These are phyloP conservation scores for Cyathus striatus DNA, from an alignment of 768 basidiomycete genomes.

Conservation along the genomic window DNA sequence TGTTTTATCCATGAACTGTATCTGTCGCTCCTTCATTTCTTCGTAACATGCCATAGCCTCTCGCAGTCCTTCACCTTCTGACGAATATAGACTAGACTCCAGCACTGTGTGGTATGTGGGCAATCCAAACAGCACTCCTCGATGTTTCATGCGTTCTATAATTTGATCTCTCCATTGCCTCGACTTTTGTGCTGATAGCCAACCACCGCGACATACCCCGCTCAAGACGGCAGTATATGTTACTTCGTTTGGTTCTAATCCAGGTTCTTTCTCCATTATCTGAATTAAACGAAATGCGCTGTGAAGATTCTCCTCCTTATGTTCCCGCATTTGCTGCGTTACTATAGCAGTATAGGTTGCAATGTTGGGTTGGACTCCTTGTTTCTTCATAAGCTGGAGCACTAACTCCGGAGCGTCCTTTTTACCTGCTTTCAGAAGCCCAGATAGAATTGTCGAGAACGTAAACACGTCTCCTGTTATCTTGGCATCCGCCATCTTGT, in stretches of 20 bases:
- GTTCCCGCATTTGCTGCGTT: constrained; percentile 59
- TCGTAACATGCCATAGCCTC: constrained; percentile 55
- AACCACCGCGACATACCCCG: constrained; percentile 59
- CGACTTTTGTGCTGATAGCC: constrained; percentile 38
- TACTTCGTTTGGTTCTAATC: constrained; percentile 60
- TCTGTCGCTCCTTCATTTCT: constrained; percentile 48
- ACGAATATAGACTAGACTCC: constrained; percentile 54
- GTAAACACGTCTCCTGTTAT: constrained; percentile 77
- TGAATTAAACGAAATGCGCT: constrained; percentile 67
- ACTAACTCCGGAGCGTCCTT: constrained; percentile 62
- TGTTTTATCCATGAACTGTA: constrained; percentile 54
- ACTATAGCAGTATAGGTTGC: constrained; percentile 80
- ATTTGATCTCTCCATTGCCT: constrained; percentile 47
- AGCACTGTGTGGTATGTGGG: constrained; percentile 78
- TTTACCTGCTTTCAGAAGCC: constrained; percentile 64
- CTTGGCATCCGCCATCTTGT: constrained; percentile 45
- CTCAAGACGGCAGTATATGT: constrained; percentile 82
- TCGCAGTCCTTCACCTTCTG: constrained; percentile 42
- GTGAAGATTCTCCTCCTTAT: constrained; percentile 45
- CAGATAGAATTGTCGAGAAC: constrained; percentile 81
- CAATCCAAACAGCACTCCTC: constrained; percentile 49
- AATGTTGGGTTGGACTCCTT: constrained; percentile 69
- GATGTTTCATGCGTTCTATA: constrained; percentile 51
- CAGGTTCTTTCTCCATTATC: constrained; percentile 63
- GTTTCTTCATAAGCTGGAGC: constrained; percentile 68